Percentiles rank a stretch among this genome's conserved stretches.
phyloP scores from a whole-genome alignment of 371 early-diverging fungal genomes.

The Actinomucor elegans region DNA sequence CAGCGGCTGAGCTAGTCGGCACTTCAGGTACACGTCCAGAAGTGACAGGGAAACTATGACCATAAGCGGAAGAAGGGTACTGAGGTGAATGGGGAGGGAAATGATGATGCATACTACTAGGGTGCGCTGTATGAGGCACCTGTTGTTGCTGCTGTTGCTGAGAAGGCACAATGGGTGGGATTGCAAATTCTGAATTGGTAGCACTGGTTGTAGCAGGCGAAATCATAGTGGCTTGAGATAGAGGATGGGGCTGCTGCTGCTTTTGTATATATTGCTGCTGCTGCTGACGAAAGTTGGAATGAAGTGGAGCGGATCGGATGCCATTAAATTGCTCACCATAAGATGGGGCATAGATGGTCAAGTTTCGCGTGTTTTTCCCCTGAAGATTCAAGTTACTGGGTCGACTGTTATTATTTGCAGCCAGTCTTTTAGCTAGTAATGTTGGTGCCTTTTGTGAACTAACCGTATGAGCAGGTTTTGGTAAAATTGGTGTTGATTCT shows the following conservation, averaged over 20 bases:
- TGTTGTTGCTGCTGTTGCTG: constrained; percentile 45
- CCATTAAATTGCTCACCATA: constrained; percentile 50
- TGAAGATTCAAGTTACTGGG: too few relatives aligned
- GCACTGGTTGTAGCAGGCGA: constrained; percentile 11
- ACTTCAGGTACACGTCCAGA: neutral
- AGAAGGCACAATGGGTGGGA: constrained; percentile 51
- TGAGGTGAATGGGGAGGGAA: constrained; percentile 16
- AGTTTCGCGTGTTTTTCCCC: constrained; percentile 48
- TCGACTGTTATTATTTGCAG: neutral
- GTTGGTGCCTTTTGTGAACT: constrained; percentile 32
- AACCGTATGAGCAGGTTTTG: constrained; percentile 42
- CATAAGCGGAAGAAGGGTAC: constrained; percentile 13
- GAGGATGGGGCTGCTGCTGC: constrained; percentile 15
- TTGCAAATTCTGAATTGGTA: constrained; percentile 39
- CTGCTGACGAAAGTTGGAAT: constrained; percentile 44
- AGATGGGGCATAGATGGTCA: constrained; percentile 61
- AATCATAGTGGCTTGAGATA: constrained; percentile 11
- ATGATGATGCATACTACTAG: constrained; percentile 13
- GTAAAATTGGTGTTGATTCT: too few relatives aligned
- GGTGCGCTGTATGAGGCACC: constrained; percentile 24
- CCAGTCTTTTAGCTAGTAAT: constrained; percentile 32
- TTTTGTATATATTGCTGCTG: neutral
- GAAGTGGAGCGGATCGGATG: constrained; percentile 59
- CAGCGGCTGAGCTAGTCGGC: neutral
- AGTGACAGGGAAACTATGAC: constrained; percentile 5